Percentiles rank a stretch among this genome's conserved stretches.
Evolutionary conservation across 1,284 basidiomycete genomes (phyloP).

Genomic region (Moniliophthora roreri): DNA sequence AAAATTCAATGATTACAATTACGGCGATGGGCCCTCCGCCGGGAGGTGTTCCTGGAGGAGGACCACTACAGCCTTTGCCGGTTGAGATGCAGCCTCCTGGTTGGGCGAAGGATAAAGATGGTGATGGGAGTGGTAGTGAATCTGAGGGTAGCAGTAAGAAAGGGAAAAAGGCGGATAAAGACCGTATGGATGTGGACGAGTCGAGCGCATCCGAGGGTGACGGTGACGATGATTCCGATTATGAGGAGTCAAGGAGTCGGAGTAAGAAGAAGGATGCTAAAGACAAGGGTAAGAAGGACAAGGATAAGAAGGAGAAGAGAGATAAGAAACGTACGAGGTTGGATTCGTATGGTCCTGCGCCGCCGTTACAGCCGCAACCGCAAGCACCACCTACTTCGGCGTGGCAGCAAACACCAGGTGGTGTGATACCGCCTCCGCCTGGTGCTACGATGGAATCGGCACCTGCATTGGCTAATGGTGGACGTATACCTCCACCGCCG

Average conservation of each 20-base stretch:
- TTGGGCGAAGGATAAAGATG: neutral
- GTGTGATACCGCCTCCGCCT: constrained; percentile 2
- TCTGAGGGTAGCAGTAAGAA: neutral
- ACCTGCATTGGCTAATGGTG: constrained; percentile 2
- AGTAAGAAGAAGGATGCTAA: neutral
- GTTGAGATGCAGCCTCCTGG: constrained; percentile 12
- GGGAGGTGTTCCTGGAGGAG: constrained; percentile 10
- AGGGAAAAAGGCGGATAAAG: neutral
- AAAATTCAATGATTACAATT: constrained; percentile 1
- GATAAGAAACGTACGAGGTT: constrained; percentile 14
- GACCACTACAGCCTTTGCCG: constrained; percentile 13
- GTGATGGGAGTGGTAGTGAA: neutral
- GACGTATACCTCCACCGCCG: constrained; percentile 13
- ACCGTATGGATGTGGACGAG: constrained; percentile 2
- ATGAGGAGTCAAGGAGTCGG: neutral
- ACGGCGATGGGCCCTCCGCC: constrained; percentile 8
- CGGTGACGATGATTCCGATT: constrained; percentile 8
- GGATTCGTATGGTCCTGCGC: constrained; percentile 6
- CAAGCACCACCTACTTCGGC: constrained; percentile 9
- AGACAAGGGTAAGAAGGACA: constrained; percentile 7
- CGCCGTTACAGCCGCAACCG: constrained; percentile 4
- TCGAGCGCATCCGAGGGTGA: neutral
- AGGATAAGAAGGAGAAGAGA: constrained; percentile 7
- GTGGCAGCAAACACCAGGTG: constrained; percentile 8
- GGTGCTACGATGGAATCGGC: neutral